These are phyloP conservation scores for Marchantia polymorpha DNA, from an alignment of 225 moss, liverwort and hornwort genomes.

Conservation along the genomic window DNA sequence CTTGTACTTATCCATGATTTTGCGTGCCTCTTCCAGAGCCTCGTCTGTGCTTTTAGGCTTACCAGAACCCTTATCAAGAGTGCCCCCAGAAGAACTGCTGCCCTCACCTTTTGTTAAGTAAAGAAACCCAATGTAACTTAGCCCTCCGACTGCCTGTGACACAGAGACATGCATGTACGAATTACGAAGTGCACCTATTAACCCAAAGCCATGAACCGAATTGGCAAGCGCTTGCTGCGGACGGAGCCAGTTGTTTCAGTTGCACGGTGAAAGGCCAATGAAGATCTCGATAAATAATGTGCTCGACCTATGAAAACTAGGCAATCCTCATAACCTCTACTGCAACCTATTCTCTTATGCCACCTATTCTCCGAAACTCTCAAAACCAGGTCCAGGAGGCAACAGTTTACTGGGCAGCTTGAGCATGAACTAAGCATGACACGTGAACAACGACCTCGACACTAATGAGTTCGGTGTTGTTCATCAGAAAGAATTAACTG, in stretches of 20 bases:
- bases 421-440: background rate
- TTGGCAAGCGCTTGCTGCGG: background rate
- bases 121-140: conserved; percentile 63
- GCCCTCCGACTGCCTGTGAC: conserved; percentile 77
- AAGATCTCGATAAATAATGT: background rate
- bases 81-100: conserved; percentile 46
- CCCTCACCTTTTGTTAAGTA: conserved; percentile 58
- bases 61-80: conserved; percentile 38
- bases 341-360: too few relatives aligned
- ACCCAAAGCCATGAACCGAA: background rate
- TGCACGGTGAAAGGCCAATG: too few relatives aligned
- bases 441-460: background rate
- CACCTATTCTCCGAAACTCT: background rate
- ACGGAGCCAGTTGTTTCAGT: background rate
- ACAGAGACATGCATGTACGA: conserved; percentile 12
- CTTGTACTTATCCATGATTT: conserved; percentile 87
- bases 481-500: background rate
- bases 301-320: background rate
- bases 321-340: background rate
- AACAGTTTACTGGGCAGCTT: background rate
- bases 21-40: conserved; percentile 78
- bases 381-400: background rate
- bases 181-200: background rate
- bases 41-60: conserved; percentile 51
- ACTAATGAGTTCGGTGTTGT: background rate